Percentiles rank a stretch among this genome's conserved stretches.
phyloP scores from a whole-genome alignment of 2,329 filamentous ascomycete species.

The Xylariaceae sp. region DNA sequence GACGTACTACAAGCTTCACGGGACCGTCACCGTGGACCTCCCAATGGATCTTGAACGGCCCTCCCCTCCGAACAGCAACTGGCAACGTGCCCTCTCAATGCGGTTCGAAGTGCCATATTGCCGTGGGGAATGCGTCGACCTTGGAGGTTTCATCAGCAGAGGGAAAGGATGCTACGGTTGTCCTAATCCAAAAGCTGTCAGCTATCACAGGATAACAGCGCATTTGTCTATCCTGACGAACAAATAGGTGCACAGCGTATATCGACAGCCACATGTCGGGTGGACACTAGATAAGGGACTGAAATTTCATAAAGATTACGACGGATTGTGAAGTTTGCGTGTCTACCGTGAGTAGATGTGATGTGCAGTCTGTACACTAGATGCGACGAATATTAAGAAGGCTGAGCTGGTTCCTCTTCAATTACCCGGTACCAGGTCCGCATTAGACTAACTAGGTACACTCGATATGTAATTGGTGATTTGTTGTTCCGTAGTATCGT shows the following conservation, averaged over 20 bases:
- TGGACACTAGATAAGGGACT: not conserved
- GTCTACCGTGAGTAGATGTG: not conserved
- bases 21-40: slow-evolving; percentile 75
- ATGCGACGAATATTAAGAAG: no score
- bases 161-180: slow-evolving; percentile 19
- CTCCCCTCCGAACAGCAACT: slow-evolving; percentile 67
- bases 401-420: no score
- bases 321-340: not conserved
- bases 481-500: no score
- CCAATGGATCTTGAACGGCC: slow-evolving; percentile 71
- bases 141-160: slow-evolving; percentile 33
- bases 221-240: not conserved
- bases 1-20: slow-evolving; percentile 66
- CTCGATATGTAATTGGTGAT: no score
- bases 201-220: not conserved
- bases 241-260: no score
- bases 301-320: not conserved
- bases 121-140: slow-evolving; percentile 63
- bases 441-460: no score
- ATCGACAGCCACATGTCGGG: no score
- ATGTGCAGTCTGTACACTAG: no score
- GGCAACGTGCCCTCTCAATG: slow-evolving; percentile 55
- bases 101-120: slow-evolving; percentile 66
- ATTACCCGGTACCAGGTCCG: no score
- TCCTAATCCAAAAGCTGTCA: slow-evolving; percentile 7